phyloP scores from a whole-genome alignment of 1,139 yeast species.

The Debaryomycetaceae sp. region DNA sequence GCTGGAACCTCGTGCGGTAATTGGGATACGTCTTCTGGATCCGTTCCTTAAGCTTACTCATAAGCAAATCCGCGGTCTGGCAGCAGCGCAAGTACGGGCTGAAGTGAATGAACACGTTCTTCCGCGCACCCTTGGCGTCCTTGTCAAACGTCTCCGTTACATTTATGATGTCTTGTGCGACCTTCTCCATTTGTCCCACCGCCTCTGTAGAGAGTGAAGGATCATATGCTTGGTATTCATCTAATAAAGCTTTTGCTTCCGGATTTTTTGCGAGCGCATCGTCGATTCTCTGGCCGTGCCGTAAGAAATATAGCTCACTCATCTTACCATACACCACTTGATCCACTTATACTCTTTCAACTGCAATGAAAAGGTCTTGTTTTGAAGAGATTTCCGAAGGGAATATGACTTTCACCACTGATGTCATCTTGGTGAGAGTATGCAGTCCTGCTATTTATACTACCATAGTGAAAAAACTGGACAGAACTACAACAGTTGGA shows the following conservation, averaged over 20 bases:
- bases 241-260: constrained; percentile 23
- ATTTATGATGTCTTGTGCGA: constrained; percentile 27
- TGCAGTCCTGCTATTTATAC: neutral
- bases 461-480: neutral
- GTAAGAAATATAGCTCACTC: constrained; percentile 43
- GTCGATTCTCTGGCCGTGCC: constrained; percentile 46
- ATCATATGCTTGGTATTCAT: constrained; percentile 35
- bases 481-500: neutral
- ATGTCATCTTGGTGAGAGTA: neutral
- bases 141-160: constrained; percentile 24
- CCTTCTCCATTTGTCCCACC: constrained; percentile 24
- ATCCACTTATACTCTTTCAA: neutral
- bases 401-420: neutral
- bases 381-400: neutral
- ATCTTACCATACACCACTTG: constrained; percentile 9
- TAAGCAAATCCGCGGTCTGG: constrained; percentile 42
- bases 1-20: constrained; percentile 36
- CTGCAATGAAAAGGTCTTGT: neutral
- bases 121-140: constrained; percentile 17
- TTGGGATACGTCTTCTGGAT: constrained; percentile 25
- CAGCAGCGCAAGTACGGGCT: constrained; percentile 46
- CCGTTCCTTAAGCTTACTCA: constrained; percentile 26
- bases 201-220: constrained; percentile 37
- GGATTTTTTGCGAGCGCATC: constrained; percentile 29
- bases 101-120: constrained; percentile 41